These are phyloP conservation scores for Phytophthora rubi DNA, from an alignment of 352 stramenopile genomes.

Conservation along the genomic window DNA sequence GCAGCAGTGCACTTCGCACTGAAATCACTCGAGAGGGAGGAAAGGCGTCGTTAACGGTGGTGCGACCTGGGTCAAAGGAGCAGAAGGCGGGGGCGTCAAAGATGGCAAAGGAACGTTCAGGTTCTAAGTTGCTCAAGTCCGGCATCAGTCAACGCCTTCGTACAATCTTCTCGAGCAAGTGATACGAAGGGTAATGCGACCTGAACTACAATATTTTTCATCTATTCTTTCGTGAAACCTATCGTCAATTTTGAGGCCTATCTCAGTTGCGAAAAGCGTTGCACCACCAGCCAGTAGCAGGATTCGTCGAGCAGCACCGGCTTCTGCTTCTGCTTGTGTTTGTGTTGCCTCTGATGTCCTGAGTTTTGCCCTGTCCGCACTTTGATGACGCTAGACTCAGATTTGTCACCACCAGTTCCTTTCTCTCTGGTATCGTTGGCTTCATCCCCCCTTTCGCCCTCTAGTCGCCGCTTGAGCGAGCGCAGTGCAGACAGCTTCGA, in stretches of 20 bases:
- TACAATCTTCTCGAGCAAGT: neutral
- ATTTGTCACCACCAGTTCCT: neutral
- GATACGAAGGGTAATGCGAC: neutral
- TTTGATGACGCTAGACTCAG: neutral
- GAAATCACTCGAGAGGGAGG: neutral
- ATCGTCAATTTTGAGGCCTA: neutral
- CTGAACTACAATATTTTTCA: too few species aligned
- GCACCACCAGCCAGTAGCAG: slow-evolving; percentile 1
- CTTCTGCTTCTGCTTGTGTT: neutral
- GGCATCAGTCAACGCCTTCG: neutral
- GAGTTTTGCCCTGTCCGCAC: neutral
- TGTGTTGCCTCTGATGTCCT: neutral
- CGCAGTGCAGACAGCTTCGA: neutral
- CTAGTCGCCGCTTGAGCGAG: neutral
- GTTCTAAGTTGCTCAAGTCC: neutral
- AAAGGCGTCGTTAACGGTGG: neutral
- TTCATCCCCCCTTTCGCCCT: neutral
- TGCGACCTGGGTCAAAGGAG: neutral
- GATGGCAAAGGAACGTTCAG: neutral
- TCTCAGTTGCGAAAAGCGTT: neutral
- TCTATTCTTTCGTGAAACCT: neutral
- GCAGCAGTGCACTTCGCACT: neutral
- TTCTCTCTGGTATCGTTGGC: neutral
- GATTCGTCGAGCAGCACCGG: neutral
- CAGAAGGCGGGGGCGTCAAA: neutral